Evolutionary conservation across 106 monocot genomes (phyloP), one percentile per base, ranked within the genome.

Genomic region (Dioscorea dumetorum): DNA sequence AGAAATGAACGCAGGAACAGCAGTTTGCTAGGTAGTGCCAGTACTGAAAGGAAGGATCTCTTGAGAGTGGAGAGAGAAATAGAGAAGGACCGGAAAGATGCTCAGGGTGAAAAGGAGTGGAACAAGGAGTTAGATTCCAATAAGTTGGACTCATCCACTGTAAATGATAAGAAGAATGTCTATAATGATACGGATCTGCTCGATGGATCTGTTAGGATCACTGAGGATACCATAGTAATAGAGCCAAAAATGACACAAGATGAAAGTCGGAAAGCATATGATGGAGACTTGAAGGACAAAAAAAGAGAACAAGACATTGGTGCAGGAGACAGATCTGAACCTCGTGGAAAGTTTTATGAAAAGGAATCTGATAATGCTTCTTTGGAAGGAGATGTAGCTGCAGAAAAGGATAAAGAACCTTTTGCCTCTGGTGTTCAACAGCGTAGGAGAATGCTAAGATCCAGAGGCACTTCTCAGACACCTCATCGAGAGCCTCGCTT

Each of bases 351-450:
- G 58, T 74, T 41, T 73, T 59, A 80, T 78, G 95, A 79, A 10
- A 87, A 82, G 70, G 84, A 92, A 61, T 52, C 82, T 18, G 88
- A 91, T 78, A 88, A 82, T 68, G 72, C 24, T 22, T 71, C 24
- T 67, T 60, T 50, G 48, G 86, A 41, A 41, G 41, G 41, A 41
- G 41, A 88, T 76, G 84, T 72, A 50, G 34, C 22, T 66, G 57
- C 68, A 50, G 91, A 97, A 70, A 88, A 76, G 65, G 91, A 88
- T 24, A 81, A 80, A 76, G 97, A 91, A 68, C 63, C 48, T n/a
- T 82, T 82, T 80, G 71, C 81, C 23, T 73, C 66, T 78, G 76
- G 84, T 68, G 24, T 87, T 33, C 91, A 82, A 56, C 91, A 82
- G 24, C 87, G 83, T 10, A 83, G 74, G 72, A 89, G 91, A 67